These are phyloP conservation scores for Tetrahymena elliotti DNA, from an alignment of 73 alveolate species.

Conservation along the genomic window DNA sequence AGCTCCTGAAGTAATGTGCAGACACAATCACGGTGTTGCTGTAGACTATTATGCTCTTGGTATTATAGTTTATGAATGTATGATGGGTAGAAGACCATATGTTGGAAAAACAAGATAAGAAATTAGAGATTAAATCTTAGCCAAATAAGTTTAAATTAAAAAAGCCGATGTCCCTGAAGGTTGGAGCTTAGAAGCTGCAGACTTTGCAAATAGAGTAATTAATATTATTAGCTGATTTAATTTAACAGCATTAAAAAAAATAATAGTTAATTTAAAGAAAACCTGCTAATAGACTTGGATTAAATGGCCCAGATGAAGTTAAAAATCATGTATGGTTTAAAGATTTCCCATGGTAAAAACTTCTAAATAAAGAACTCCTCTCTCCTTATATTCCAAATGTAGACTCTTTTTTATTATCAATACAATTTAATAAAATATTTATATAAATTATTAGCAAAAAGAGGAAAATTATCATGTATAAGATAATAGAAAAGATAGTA, in stretches of 20 bases:
- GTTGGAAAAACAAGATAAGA: conserved; percentile 77
- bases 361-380: conserved; percentile 2
- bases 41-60: conserved; percentile 79
- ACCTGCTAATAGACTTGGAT: conserved; percentile 48
- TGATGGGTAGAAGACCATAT: conserved; percentile 71
- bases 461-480: not conserved
- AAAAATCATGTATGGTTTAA: conserved; percentile 55
- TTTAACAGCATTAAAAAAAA: not conserved
- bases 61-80: conserved; percentile 67
- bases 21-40: conserved; percentile 72
- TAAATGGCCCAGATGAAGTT: conserved; percentile 49
- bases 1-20: conserved; percentile 80
- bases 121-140: conserved; percentile 73
- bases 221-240: not conserved
- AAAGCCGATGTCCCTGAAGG: conserved; percentile 54
- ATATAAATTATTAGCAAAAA: not conserved
- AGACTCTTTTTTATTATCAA: not conserved
- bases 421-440: not conserved
- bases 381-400: conserved; percentile 37
- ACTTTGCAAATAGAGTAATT: conserved; percentile 65
- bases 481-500: not conserved
- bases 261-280: conserved; percentile 37
- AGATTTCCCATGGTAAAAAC: conserved; percentile 41
- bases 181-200: conserved; percentile 77
- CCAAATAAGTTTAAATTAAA: conserved; percentile 60